Evolutionary conservation across 1,284 basidiomycete genomes (phyloP).

Genomic region (Lignosus rhinocerotis): DNA sequence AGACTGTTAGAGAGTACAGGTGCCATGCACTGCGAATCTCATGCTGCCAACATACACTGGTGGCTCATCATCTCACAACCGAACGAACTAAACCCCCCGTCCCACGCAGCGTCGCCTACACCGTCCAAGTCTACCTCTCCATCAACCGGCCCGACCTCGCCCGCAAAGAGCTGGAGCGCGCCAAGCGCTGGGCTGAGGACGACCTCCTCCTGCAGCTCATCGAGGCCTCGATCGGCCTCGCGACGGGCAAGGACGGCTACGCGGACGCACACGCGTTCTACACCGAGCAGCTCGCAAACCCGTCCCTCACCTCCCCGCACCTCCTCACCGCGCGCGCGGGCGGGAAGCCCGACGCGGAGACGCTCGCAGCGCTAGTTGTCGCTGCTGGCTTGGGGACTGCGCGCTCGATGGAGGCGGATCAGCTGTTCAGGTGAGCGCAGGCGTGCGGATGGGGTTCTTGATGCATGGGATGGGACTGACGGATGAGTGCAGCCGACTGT

Average conservation of each 20-base stretch:
- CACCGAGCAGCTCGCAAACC: conserved; percentile 88
- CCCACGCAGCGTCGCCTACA: conserved; percentile 66
- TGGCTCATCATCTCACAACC: not conserved
- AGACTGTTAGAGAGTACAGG: no score
- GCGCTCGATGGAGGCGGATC: conserved; percentile 58
- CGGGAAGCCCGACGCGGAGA: conserved; percentile 58
- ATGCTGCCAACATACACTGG: no score
- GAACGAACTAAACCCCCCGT: not conserved
- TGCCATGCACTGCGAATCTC: no score
- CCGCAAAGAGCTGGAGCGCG: conserved; percentile 79
- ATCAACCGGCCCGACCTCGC: conserved; percentile 85
- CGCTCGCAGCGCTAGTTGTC: conserved; percentile 70
- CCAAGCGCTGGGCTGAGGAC: conserved; percentile 87
- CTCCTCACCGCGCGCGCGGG: conserved; percentile 75
- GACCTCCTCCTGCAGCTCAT: conserved; percentile 87
- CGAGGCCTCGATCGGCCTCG: conserved; percentile 84
- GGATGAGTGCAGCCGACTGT: conserved; percentile 49
- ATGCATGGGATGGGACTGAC: conserved; percentile 6
- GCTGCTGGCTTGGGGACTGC: conserved; percentile 65
- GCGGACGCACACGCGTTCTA: conserved; percentile 81
- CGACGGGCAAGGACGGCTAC: conserved; percentile 76
- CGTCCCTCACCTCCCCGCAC: conserved; percentile 73
- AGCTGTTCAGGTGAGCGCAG: conserved; percentile 62
- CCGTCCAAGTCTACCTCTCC: conserved; percentile 83
- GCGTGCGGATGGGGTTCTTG: not conserved